phyloP scores from a whole-genome alignment of 2,329 filamentous ascomycete species.

The Alternaria arborescens region DNA sequence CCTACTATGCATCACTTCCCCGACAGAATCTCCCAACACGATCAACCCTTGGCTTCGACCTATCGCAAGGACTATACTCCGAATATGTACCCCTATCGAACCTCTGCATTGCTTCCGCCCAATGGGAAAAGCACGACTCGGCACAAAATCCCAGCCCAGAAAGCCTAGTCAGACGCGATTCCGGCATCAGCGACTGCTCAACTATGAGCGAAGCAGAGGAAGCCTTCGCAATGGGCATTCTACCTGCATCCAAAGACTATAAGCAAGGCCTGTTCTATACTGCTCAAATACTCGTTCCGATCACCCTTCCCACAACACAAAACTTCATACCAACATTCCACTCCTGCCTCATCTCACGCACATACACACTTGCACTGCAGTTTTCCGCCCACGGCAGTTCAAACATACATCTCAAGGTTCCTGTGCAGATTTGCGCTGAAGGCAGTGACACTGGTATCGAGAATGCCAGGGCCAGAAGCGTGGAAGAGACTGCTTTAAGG shows the following conservation, averaged over 20 bases:
- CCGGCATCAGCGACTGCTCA: constrained; percentile 50
- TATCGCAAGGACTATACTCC: constrained; percentile 61
- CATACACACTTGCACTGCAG: constrained; percentile 68
- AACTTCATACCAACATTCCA: constrained; percentile 75
- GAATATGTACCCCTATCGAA: constrained; percentile 63
- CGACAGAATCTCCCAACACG: constrained; percentile 60
- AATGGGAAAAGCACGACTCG: constrained; percentile 62
- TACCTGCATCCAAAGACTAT: constrained; percentile 53
- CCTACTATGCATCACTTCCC: constrained; percentile 64
- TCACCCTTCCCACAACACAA: constrained; percentile 68
- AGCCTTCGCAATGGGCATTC: constrained; percentile 40
- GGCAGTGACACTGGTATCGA: constrained; percentile 46
- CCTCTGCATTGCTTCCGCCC: constrained; percentile 64
- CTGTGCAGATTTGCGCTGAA: constrained; percentile 56
- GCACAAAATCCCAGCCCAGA: constrained; percentile 42
- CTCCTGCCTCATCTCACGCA: constrained; percentile 70
- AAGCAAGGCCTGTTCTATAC: constrained; percentile 65
- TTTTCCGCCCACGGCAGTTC: constrained; percentile 58
- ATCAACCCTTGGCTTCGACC: constrained; percentile 53
- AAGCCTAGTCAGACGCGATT: constrained; percentile 50
- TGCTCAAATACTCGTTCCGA: constrained; percentile 68
- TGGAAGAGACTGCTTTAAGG: constrained; percentile 35
- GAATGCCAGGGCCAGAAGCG: constrained; percentile 43
- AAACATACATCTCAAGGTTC: constrained; percentile 54
- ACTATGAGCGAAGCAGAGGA: constrained; percentile 25